Evolutionary conservation across 768 basidiomycete species (phyloP).

Genomic region (Hemileccinum impolitum): DNA sequence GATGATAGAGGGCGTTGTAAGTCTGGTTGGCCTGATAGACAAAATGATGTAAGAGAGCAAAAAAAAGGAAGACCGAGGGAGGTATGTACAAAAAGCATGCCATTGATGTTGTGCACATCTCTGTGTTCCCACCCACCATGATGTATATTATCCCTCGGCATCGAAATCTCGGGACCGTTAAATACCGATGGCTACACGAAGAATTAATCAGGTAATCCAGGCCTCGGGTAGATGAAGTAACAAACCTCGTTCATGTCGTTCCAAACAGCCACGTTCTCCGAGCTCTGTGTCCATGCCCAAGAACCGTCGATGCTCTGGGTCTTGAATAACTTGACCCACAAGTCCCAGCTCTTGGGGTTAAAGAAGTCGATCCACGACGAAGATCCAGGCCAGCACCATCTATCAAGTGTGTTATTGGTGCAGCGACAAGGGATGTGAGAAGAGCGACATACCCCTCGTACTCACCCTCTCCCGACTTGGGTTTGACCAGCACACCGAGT

Average conservation of each 20-base stretch:
- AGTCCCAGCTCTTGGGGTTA: slow-evolving; percentile 83
- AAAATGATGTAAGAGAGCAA: not conserved
- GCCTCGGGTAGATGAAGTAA: not conserved
- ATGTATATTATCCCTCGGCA: slow-evolving; percentile 76
- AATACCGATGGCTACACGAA: slow-evolving; percentile 86
- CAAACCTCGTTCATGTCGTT: slow-evolving; percentile 99
- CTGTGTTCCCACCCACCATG: slow-evolving; percentile 97
- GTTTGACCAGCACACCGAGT: slow-evolving; percentile 77
- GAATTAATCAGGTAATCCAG: not conserved
- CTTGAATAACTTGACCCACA: slow-evolving; percentile 89
- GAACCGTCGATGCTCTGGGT: slow-evolving; percentile 45
- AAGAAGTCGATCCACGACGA: slow-evolving; percentile 98
- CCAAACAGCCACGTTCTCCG: slow-evolving; percentile 88
- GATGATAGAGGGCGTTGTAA: slow-evolving; percentile 69
- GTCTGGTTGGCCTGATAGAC: slow-evolving; percentile 78
- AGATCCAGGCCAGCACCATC: slow-evolving; percentile 97
- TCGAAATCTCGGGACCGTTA: slow-evolving; percentile 94
- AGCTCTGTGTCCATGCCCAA: slow-evolving; percentile 81
- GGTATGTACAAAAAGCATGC: slow-evolving; percentile 80
- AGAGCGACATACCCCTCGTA: slow-evolving; percentile 65
- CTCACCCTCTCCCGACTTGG: slow-evolving; percentile 73
- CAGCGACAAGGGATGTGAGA: not conserved
- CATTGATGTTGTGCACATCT: slow-evolving; percentile 96
- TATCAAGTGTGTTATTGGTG: not conserved
- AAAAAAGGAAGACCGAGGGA: not conserved